Conservation (phyloP, 371 early-diverging fungal genomes). For the Funneliformis caledonium region DNA sequence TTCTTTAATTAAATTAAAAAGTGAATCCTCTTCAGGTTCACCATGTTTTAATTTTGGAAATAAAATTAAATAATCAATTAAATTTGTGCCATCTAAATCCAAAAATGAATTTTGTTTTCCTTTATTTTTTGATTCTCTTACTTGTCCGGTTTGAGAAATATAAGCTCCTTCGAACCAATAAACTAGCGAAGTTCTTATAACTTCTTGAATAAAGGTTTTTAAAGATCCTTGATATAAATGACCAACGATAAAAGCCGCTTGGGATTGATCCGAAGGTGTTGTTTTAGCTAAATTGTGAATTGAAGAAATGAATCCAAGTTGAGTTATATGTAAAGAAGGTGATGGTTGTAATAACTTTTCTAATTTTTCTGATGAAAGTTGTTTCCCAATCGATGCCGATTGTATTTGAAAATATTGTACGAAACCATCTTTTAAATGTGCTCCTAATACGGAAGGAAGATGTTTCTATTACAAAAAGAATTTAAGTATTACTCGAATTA, state of each 20-base stretch:
- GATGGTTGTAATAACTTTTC: constrained; percentile 6
- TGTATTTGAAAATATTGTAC: constrained; percentile 10
- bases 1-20: constrained; percentile 6
- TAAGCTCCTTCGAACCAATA: constrained; percentile 35
- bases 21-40: constrained; percentile 9
- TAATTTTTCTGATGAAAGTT: not conserved
- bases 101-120: not conserved
- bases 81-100: not conserved
- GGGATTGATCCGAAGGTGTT: not conserved
- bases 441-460: not conserved
- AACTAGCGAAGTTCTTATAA: not conserved
- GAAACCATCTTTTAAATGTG: constrained; percentile 7
- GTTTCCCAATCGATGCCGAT: not conserved
- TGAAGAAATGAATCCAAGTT: constrained; percentile 19
- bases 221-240: not conserved
- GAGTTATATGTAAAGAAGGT: not conserved
- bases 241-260: constrained; percentile 5
- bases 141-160: not conserved
- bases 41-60: not conserved
- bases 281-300: constrained; percentile 18
- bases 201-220: constrained; percentile 14
- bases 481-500: too few relatives aligned
- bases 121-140: not conserved
- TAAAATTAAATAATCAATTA: constrained; percentile 19
- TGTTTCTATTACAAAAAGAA: constrained; percentile 5